phyloP scores from a whole-genome alignment of 2,329 filamentous ascomycete genomes.

The Hypomyces perniciosus region DNA sequence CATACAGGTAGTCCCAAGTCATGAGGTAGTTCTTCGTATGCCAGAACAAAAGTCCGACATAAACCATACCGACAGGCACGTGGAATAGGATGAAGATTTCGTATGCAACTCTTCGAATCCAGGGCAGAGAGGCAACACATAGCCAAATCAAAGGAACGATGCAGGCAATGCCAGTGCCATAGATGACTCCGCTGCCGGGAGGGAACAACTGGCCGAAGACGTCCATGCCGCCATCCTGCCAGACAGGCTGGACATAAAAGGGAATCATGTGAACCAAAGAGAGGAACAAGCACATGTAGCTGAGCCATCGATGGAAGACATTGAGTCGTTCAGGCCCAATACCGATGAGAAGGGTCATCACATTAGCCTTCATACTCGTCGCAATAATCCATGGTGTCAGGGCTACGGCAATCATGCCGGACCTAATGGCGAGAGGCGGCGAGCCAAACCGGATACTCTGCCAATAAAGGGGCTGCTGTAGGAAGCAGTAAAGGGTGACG shows the following conservation, averaged over 20 bases:
- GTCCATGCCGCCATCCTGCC: conserved; percentile 67
- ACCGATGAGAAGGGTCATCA: conserved; percentile 77
- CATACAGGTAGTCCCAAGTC: conserved; percentile 84
- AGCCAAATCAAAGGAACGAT: conserved; percentile 77
- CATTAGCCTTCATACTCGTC: conserved; percentile 84
- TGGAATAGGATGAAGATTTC: conserved; percentile 81
- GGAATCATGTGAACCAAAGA: conserved; percentile 80
- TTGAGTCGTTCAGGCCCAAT: conserved; percentile 90
- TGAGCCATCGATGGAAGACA: conserved; percentile 87
- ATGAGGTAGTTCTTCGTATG: conserved; percentile 88
- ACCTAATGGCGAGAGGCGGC: conserved; percentile 76
- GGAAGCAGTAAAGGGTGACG: conserved; percentile 73
- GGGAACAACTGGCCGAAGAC: conserved; percentile 67
- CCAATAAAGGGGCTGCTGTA: conserved; percentile 87
- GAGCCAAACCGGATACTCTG: conserved; percentile 80
- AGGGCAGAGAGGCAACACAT: conserved; percentile 75
- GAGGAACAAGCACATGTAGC: conserved; percentile 77
- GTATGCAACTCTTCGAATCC: conserved; percentile 71
- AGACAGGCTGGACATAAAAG: conserved; percentile 84
- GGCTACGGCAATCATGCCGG: conserved; percentile 88
- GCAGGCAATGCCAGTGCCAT: conserved; percentile 79
- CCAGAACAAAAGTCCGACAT: conserved; percentile 86
- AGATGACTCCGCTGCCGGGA: conserved; percentile 60
- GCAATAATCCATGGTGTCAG: conserved; percentile 90
- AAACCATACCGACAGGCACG: conserved; percentile 72